These are phyloP conservation scores for Haplosporangium sp. DNA, from an alignment of 371 early-diverging fungal species.

Conservation along the genomic window DNA sequence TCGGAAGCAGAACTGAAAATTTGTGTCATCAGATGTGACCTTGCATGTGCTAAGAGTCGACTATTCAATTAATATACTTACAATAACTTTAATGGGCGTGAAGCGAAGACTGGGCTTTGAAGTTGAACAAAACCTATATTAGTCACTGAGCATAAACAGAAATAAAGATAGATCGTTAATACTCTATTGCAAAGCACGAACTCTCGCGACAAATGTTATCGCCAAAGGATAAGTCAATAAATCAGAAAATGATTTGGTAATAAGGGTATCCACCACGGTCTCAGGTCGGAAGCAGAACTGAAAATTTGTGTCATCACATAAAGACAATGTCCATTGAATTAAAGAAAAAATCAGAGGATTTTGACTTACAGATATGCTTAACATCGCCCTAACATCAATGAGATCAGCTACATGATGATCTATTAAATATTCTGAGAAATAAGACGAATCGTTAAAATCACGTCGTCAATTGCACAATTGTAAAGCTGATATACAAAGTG, in stretches of 20 bases:
- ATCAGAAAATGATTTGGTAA: conserved; percentile 52
- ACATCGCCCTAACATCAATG: neutral
- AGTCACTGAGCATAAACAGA: neutral
- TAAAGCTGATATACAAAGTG: neutral
- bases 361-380: neutral
- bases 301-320: conserved; percentile 54
- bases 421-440: conserved; percentile 4
- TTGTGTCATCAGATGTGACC: conserved; percentile 43
- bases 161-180: neutral
- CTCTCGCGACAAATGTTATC: neutral
- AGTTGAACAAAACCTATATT: neutral
- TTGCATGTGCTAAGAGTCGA: neutral
- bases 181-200: neutral
- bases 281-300: conserved; percentile 60
- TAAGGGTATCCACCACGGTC: conserved; percentile 54
- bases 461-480: neutral
- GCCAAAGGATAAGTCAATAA: conserved; percentile 6
- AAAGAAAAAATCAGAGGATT: neutral
- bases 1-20: conserved; percentile 59
- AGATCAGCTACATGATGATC: conserved; percentile 2
- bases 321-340: neutral
- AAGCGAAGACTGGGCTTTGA: no score
- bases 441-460: conserved; percentile 6
- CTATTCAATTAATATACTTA: neutral
- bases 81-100: neutral